Evolutionary conservation across 768 basidiomycete genomes (phyloP), one percentile per base, ranked within the genome.

Genomic region (Trametes gibbosa): DNA sequence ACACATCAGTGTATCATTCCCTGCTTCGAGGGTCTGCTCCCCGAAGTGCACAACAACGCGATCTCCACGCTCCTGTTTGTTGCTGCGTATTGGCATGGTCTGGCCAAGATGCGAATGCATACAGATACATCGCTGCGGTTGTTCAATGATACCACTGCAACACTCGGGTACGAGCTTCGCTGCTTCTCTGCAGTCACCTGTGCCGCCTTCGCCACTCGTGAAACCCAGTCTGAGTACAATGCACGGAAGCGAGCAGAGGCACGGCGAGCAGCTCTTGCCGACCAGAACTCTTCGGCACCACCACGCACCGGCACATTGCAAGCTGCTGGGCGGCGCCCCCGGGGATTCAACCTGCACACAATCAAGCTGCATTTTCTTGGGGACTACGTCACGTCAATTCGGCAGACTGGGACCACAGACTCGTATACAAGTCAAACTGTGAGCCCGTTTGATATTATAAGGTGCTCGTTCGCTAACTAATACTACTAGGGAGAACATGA

Each of bases 311-410:
- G n/a, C n/a, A n/a, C n/a, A n/a, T n/a, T n/a, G n/a, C n/a, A n/a
- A 19, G 42, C n/a, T 4, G 5, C 5, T 21, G 53, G 50, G 16
- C 39, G 42, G 12, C 27, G 46, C 9, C 59, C 7, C 6, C 51
- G 50, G 35, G 6, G 1, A 0, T 73, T 77, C 54, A 79, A 72
- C 50, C 48, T 77, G 1, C 10, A 27, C 0, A 76, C 71, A 0
- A 71, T 69, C 51, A 79, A 79, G 55, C 3, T 71, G 0, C 78
- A 78, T 56, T 61, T 69, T 0, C 61, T 79, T 0, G 75, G 74
- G 0, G 68, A 79, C 47, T 77, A 77, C 41, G 51, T 41, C 0
- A 3, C 14, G 0, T 62, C 63, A 0, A 76, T 79, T 8, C 21
- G 41, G 0, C 12, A 24, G 2, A 68, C 68, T 23, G 76, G 78